Evolutionary conservation across 2,329 filamentous ascomycete genomes (phyloP), one percentile per base, ranked within the genome.

Genomic region (Thielaviopsis punctulata): DNA sequence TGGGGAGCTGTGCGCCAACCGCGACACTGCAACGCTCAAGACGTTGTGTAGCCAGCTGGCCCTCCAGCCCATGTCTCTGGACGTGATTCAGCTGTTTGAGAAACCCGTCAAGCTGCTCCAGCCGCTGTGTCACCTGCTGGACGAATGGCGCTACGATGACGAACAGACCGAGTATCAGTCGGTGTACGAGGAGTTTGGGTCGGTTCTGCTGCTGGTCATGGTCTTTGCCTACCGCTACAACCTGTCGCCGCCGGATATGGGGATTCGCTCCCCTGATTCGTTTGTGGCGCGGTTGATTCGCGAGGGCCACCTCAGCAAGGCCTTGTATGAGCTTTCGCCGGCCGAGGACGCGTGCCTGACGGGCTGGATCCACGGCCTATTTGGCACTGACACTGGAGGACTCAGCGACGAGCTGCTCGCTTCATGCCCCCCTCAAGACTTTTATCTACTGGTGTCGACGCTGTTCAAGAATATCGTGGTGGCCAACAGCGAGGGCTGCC

Each of bases 121-220:
- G 48, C 86, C 86, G 1, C 65, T 92, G 1, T 89, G 84, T 62
- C 77, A 80, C 21, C 69, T 90, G 10, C 70, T 93, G 12, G 85
- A 92, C 59, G 78, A 77, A 56, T 92, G 86, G 86, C 72, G 75
- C 10, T 86, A 89, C 59, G 86, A 90, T 39, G 84, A 88, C 56
- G 85, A 90, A 58, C 84, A 89, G 65, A 80, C 79, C 51, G 86
- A 92, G 61, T 27, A 87, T 59, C 86, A 90, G 62, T 85, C 85
- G 0, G 79, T 88, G 0, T 92, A 92, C 59, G 86, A 92, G 60
- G 86, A 93, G 59, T 92, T 90, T 58, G 84, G 85, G 0, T 79
- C 83, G 0, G 80, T 89, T 15, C 66, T 92, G 7, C 72, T 92
- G 1, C 69, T 92, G 2, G 73, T 88, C 0, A 65, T 89, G 49